Evolutionary conservation across 129 eudicot genomes (phyloP).

Genomic region (Saussurea involucrata): DNA sequence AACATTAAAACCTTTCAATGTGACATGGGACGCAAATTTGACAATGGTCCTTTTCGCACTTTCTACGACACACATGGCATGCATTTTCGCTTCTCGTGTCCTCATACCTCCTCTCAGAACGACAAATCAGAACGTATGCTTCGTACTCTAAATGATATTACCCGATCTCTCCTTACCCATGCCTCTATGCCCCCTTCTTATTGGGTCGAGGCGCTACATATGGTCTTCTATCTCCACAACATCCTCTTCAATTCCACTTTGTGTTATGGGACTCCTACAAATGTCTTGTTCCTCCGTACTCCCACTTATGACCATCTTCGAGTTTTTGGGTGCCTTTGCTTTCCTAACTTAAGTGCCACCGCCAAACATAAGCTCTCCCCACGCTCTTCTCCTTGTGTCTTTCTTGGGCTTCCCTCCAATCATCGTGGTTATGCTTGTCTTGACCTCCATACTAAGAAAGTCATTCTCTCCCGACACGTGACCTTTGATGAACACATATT

Average conservation of each 20-base stretch:
- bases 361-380: constrained; percentile 11
- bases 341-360: constrained; percentile 6
- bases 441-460: neutral
- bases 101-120: constrained; percentile 28
- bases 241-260: too few relatives aligned
- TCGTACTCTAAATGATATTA: neutral
- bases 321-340: constrained; percentile 27
- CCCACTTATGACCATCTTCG: constrained; percentile 18
- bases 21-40: constrained; percentile 24
- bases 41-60: neutral
- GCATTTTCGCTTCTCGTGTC: constrained; percentile 18
- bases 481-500: constrained; percentile 14
- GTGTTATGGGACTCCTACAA: constrained; percentile 1
- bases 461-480: constrained; percentile 13
- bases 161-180: constrained; percentile 10
- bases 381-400: constrained; percentile 15
- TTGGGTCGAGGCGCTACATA: neutral
- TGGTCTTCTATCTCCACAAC: too few relatives aligned
- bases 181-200: constrained; percentile 4
- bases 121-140: neutral
- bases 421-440: neutral
- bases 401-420: constrained; percentile 17
- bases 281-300: neutral
- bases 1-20: constrained; percentile 14
- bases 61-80: constrained; percentile 13